Conservation (phyloP, 2,329 filamentous ascomycete species). For the Aspergillus hiratsukae region DNA sequence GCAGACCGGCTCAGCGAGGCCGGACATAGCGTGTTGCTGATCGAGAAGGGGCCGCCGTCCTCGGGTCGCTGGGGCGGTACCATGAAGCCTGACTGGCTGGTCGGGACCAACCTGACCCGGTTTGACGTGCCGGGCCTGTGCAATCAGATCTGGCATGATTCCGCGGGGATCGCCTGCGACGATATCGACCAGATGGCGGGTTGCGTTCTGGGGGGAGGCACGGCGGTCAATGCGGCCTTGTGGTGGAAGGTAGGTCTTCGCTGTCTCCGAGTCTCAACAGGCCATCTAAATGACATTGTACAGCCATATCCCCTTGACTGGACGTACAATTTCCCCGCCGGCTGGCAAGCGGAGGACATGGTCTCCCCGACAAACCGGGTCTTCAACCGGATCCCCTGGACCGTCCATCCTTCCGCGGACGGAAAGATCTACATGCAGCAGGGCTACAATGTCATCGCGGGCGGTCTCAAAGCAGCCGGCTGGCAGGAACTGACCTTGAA, state of each 20-base stretch:
- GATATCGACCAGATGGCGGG: constrained; percentile 71
- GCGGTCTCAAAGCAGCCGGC: constrained; percentile 1
- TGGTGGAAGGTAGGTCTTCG: constrained; percentile 5
- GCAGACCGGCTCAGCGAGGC: constrained; percentile 59
- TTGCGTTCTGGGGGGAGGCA: constrained; percentile 60
- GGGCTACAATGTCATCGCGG: background rate
- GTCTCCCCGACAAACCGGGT: constrained; percentile 1
- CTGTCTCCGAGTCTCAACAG: background rate
- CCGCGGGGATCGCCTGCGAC: constrained; percentile 49
- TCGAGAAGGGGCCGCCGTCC: constrained; percentile 58
- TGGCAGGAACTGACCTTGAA: constrained; percentile 1
- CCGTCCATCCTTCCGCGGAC: constrained; percentile 1
- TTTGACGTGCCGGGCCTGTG: constrained; percentile 69
- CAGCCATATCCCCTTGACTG: constrained; percentile 6
- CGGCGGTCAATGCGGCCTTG: constrained; percentile 5
- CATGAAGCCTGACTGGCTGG: constrained; percentile 57
- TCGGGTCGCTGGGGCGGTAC: constrained; percentile 61
- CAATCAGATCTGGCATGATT: constrained; percentile 65
- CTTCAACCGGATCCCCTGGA: constrained; percentile 8
- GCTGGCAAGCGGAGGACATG: constrained; percentile 7
- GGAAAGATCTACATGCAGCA: constrained; percentile 5
- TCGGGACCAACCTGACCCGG: constrained; percentile 58
- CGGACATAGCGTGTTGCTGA: constrained; percentile 61
- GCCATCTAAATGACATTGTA: background rate
- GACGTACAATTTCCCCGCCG: constrained; percentile 5